Percentiles rank a stretch among this genome's conserved stretches.
Conservation (phyloP, 2,329 filamentous ascomycete genomes). For the Knufia petricola region DNA sequence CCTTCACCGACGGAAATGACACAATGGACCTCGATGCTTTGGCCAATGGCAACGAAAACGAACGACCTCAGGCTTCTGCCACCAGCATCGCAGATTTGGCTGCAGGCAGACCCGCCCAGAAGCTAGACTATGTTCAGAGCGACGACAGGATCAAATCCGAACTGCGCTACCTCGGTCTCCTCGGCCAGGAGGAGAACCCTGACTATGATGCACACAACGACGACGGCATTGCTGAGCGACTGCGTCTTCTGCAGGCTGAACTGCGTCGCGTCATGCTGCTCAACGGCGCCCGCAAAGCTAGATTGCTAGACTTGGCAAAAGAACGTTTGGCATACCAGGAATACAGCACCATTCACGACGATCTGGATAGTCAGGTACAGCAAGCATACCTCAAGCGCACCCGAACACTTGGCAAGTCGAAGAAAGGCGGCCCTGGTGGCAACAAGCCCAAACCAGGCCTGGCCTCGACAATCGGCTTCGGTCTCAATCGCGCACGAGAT, state of each 20-base stretch:
- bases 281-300: slow-evolving; percentile 83
- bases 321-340: slow-evolving; percentile 95
- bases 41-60: slow-evolving; percentile 34
- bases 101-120: slow-evolving; percentile 61
- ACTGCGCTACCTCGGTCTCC: slow-evolving; percentile 78
- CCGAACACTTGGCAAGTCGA: slow-evolving; percentile 84
- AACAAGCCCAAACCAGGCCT: slow-evolving; percentile 43
- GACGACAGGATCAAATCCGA: slow-evolving; percentile 90
- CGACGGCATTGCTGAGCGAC: slow-evolving; percentile 82
- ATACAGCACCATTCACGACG: slow-evolving; percentile 92
- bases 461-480: slow-evolving; percentile 36
- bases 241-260: slow-evolving; percentile 74
- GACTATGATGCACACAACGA: slow-evolving; percentile 87
- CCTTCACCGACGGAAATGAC: slow-evolving; percentile 30
- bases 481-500: slow-evolving; percentile 53
- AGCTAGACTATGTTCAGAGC: slow-evolving; percentile 74
- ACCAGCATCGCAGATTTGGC: slow-evolving; percentile 67
- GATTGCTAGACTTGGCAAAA: slow-evolving; percentile 75
- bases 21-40: slow-evolving; percentile 37
- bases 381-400: slow-evolving; percentile 93
- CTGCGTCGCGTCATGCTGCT: slow-evolving; percentile 73
- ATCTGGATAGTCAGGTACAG: slow-evolving; percentile 90
- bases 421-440: slow-evolving; percentile 67
- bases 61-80: slow-evolving; percentile 54
- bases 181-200: slow-evolving; percentile 58